phyloP scores from a whole-genome alignment of 1,139 yeast species.

The Arxiozyma slooffiae region DNA sequence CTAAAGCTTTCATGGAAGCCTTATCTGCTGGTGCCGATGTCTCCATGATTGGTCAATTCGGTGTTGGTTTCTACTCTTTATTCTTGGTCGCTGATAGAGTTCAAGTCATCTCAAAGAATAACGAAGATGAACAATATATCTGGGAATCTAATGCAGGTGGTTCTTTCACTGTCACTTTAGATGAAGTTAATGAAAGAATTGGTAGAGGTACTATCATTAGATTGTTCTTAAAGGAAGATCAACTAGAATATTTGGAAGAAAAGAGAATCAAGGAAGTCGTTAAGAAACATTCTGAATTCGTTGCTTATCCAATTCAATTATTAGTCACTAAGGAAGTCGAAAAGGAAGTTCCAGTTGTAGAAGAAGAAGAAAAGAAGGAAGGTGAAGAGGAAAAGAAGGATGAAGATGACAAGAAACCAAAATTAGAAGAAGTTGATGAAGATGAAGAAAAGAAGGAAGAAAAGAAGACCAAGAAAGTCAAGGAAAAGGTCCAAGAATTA shows the following conservation, averaged over 20 bases:
- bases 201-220: constrained; percentile 95
- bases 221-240: constrained; percentile 97
- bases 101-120: constrained; percentile 96
- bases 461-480: constrained; percentile 68
- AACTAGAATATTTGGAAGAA: constrained; percentile 97
- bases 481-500: constrained; percentile 76
- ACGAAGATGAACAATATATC: constrained; percentile 97
- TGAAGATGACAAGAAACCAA: constrained; percentile 54
- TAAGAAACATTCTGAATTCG: constrained; percentile 99
- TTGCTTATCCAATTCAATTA: constrained; percentile 97
- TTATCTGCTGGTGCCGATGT: constrained; percentile 99
- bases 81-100: constrained; percentile 99
- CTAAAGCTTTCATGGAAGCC: constrained; percentile 99
- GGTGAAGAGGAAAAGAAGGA: too few relatives aligned
- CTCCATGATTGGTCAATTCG: constrained; percentile 99
- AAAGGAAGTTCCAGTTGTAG: constrained; percentile 79
- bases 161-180: constrained; percentile 91
- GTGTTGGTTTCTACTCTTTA: constrained; percentile 99
- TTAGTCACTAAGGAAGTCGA: constrained; percentile 98
- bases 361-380: constrained; percentile 47
- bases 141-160: constrained; percentile 99
- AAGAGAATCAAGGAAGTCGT: constrained; percentile 99
- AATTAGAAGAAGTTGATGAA: constrained; percentile 60
- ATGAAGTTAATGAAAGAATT: constrained; percentile 73
- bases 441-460: constrained; percentile 45